Base-by-base conservation (phyloP, 2,329 filamentous ascomycete species). In the Iodosphaeria phyllophila region DNA sequence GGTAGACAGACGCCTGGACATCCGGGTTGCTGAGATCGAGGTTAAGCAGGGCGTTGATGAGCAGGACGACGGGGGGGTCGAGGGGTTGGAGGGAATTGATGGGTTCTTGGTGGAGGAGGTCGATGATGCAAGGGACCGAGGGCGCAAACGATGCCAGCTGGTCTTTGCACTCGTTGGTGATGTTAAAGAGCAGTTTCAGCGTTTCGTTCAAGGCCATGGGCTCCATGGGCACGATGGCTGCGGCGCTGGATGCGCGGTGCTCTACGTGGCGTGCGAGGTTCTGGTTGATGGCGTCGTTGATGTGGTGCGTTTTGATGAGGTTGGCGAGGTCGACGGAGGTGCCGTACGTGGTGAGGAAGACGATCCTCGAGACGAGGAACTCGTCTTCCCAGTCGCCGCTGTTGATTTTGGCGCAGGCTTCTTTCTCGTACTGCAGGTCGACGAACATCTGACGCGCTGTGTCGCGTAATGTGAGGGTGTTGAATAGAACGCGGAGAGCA, bases 151-250 rank as follows among this genome's bases (percentile, higher is more conserved):
- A 50, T 1, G 55, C 45, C 4, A 54, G 50, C 14, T 74, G 58
- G 20, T 72, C 59, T 4, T 71, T 67, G 35, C 74, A 75, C 39
- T 73, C 71, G 38, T 84, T 73, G 2, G 76, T 77, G 26, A 92
- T 59, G 47, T 93, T 93, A 58, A 91, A 95, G 25, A 92, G 52
- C 20, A 95, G 60, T 42, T 92, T 93, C 24, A 89, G 54, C 0
- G 77, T 86, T 47, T 95, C 86, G 6, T 60, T 61, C 18, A 95
- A 58, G 1, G 84, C 82, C 67, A 86, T 70, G 30, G 76, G 70
- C 34, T 76, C 70, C 61, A 84, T 77, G 0, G 65, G 62, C 5
- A 9, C 19, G 8, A 35, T 35, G 8, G 39, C 42, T 13, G 42
- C 34, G 22, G 48, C 50, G 22, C 39, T 37, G 12, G 33, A 30